phyloP scores from a whole-genome alignment of 2,329 filamentous ascomycete genomes.

The Aureobasidium musti region DNA sequence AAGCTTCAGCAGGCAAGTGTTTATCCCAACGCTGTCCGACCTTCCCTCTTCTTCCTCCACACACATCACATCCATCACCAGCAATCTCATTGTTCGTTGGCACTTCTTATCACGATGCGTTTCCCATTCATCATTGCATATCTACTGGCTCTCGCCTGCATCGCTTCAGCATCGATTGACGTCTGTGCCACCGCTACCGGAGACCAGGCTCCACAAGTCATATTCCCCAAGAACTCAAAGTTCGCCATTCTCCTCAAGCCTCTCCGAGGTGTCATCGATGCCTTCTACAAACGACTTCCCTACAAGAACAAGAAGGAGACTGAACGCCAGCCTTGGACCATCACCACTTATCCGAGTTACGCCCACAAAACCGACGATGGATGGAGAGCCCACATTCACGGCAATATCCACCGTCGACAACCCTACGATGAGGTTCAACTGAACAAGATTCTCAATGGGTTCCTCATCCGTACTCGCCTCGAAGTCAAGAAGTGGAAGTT shows the following conservation, averaged over 20 bases:
- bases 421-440: conserved; percentile 63
- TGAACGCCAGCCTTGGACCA: conserved; percentile 1
- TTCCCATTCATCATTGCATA: conserved; percentile 23
- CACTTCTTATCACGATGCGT: conserved; percentile 29
- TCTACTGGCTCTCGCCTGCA: conserved; percentile 10
- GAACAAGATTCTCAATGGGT: conserved; percentile 64
- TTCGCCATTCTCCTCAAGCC: conserved; percentile 21
- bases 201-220: background rate
- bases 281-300: background rate
- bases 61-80: conserved; percentile 1
- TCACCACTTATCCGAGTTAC: conserved; percentile 61
- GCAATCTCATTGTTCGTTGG: background rate
- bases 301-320: background rate
- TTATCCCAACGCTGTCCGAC: background rate
- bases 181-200: conserved; percentile 3
- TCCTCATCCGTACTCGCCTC: conserved; percentile 50
- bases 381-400: conserved; percentile 72
- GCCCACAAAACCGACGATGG: conserved; percentile 71
- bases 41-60: background rate
- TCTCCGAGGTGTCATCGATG: conserved; percentile 24
- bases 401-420: conserved; percentile 72
- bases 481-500: conserved; percentile 44
- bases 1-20: background rate
- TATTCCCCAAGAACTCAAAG: background rate
- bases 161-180: background rate